A percentile compares a stretch with the other conserved stretches of the same genome.
These are phyloP conservation scores for Talaromyces sp. DNA, from an alignment of 2,329 filamentous ascomycete species.

Conservation along the genomic window DNA sequence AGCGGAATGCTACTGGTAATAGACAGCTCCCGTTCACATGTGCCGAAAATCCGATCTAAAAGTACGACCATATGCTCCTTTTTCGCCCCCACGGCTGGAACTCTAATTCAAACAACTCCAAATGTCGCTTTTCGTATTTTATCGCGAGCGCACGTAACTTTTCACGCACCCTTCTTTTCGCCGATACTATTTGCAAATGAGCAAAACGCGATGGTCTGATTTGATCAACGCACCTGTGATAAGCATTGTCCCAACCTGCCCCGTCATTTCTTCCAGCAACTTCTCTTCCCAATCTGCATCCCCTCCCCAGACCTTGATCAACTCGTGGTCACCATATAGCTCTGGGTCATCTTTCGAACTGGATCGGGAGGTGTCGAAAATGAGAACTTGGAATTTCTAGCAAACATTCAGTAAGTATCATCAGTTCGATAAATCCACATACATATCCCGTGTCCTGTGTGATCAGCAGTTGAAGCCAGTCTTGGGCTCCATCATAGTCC, in stretches of 20 bases:
- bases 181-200: constrained; percentile 13
- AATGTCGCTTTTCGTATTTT: constrained; percentile 5
- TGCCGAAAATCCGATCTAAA: not conserved
- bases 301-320: constrained; percentile 17
- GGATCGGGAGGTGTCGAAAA: constrained; percentile 12
- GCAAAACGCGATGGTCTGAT: not conserved
- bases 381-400: constrained; percentile 12
- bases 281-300: constrained; percentile 13
- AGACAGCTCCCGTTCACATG: no score
- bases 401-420: not conserved
- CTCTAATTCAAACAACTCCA: constrained; percentile 19
- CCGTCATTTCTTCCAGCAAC: constrained; percentile 10
- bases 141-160: constrained; percentile 13
- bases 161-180: constrained; percentile 8
- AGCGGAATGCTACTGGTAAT: no score
- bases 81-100: constrained; percentile 18
- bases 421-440: not conserved
- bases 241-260: constrained; percentile 14
- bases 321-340: constrained; percentile 16
- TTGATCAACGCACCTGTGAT: constrained; percentile 9
- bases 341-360: not conserved
- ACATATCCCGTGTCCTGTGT: constrained; percentile 18
- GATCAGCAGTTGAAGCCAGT: constrained; percentile 19
- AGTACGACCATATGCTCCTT: constrained; percentile 6
- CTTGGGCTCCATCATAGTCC: constrained; percentile 17